Percentiles rank a stretch among this genome's conserved stretches.
Evolutionary conservation across 305 asterid genomes (phyloP).

Genomic region (Galium porrigens): DNA sequence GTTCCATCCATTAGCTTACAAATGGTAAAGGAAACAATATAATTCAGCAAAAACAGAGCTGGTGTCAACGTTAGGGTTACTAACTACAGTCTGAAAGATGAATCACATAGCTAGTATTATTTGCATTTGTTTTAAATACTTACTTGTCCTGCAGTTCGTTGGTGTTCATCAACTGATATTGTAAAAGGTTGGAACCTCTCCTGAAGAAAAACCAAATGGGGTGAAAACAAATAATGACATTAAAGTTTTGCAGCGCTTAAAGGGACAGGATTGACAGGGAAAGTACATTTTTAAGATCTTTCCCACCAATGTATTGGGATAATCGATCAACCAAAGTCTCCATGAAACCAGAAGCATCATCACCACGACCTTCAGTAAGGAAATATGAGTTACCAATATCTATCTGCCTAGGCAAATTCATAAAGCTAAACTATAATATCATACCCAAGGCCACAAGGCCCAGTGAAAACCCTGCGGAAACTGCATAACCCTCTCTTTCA

Average conservation of each 20-base stretch:
- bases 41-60: constrained; percentile 16
- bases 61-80: not conserved
- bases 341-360: constrained; percentile 69
- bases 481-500: constrained; percentile 97
- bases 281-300: constrained; percentile 50
- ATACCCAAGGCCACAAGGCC: constrained; percentile 94
- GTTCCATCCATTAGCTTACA: constrained; percentile 57
- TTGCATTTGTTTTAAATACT: constrained; percentile 6
- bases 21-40: constrained; percentile 17
- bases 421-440: constrained; percentile 12
- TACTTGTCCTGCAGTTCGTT: constrained; percentile 69
- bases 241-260: constrained; percentile 11
- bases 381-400: constrained; percentile 9
- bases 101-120: not conserved
- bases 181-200: constrained; percentile 36
- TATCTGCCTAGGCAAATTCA: not conserved
- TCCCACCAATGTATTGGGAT: constrained; percentile 75
- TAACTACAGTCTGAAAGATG: not conserved
- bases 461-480: constrained; percentile 85
- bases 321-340: constrained; percentile 64
- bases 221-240: constrained; percentile 18
- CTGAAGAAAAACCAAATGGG: constrained; percentile 28
- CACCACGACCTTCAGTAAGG: constrained; percentile 59
- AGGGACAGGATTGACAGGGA: constrained; percentile 13
- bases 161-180: constrained; percentile 49